Evolutionary conservation across 352 stramenopile genomes (phyloP).

Genomic region (Pythium aquatile): DNA sequence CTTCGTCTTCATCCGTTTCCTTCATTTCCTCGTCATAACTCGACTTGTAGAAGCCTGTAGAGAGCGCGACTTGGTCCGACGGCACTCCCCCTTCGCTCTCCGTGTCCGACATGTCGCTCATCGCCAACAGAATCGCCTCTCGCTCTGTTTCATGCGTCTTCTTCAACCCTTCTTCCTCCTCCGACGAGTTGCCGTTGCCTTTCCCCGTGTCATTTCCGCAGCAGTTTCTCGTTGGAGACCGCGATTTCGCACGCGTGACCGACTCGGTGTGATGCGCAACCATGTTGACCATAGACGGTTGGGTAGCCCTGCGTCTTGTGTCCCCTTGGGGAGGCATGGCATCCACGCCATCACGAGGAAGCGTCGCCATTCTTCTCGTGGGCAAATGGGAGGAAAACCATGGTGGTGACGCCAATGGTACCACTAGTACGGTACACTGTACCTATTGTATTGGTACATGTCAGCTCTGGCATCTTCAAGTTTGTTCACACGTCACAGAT

Average conservation of each 20-base stretch:
- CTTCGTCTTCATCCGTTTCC: neutral
- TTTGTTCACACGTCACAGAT: neutral
- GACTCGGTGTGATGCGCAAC: neutral
- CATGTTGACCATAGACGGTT: neutral
- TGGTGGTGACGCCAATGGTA: neutral
- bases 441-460: neutral
- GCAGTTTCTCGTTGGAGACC: neutral
- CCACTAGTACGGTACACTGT: neutral
- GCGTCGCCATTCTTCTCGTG: neutral
- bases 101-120: neutral
- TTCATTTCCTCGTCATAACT: neutral
- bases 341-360: neutral
- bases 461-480: neutral
- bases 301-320: neutral
- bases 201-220: neutral
- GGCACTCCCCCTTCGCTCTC: neutral
- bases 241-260: neutral
- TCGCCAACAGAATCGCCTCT: neutral
- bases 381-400: neutral
- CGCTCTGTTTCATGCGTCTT: neutral
- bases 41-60: no score
- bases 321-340: no score
- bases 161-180: neutral
- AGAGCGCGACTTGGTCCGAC: neutral
- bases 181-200: neutral